phyloP scores from a whole-genome alignment of 106 monocot species.

The Dendrobium officinale region DNA sequence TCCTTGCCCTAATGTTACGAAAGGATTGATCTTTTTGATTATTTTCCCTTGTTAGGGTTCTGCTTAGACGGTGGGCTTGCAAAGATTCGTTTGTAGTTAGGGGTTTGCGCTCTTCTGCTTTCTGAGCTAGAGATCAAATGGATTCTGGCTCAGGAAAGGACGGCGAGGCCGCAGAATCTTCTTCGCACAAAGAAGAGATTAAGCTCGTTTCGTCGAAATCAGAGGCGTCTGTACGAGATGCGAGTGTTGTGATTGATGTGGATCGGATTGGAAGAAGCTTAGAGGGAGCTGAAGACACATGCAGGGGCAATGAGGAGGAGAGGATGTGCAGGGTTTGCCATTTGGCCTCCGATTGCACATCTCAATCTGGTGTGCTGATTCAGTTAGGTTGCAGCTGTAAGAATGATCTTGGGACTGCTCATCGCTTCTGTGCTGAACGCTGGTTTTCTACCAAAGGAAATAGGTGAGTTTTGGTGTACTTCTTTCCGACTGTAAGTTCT shows the following conservation, averaged over 20 bases:
- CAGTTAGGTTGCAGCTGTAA: neutral
- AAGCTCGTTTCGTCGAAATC: no score
- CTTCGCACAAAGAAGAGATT: no score
- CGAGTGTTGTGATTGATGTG: slow-evolving; percentile 1
- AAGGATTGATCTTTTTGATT: no score
- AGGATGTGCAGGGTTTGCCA: slow-evolving; percentile 9
- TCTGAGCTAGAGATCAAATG: no score
- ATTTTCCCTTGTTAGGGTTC: no score
- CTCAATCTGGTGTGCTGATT: neutral
- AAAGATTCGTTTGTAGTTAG: no score
- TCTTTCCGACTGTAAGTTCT: neutral
- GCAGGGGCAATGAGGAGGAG: neutral
- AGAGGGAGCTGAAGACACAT: neutral
- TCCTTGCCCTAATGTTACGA: no score
- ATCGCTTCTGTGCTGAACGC: slow-evolving; percentile 4
- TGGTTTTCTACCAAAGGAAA: slow-evolving; percentile 1
- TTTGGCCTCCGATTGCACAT: neutral
- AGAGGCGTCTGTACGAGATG: no score
- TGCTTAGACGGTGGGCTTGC: no score
- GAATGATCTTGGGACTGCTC: slow-evolving; percentile 8
- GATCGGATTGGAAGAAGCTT: neutral
- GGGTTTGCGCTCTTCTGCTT: no score
- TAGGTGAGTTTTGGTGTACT: neutral
- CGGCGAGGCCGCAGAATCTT: no score
- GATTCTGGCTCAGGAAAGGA: no score